Evolutionary conservation across 495 filamentous ascomycete genomes (phyloP).

Genomic region (Aspergillus conjunctus): DNA sequence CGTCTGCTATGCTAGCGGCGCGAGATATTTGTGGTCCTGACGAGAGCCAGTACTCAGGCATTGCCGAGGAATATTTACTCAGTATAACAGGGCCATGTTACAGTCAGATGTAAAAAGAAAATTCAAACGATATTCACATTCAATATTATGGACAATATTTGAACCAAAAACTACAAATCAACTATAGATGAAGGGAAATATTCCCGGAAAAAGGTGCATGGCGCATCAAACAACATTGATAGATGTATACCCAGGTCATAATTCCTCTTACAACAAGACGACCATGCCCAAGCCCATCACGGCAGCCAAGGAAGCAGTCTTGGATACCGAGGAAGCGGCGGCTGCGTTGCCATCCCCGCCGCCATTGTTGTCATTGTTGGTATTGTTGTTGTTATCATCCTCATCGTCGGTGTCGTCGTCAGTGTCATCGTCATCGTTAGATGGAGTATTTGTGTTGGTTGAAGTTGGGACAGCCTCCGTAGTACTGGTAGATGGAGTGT

Average conservation of each 20-base stretch:
- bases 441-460: not conserved
- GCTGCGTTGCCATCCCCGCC: conserved; percentile 19
- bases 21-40: too few relatives aligned
- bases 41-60: too few relatives aligned
- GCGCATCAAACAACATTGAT: not conserved
- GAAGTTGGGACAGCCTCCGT: conserved; percentile 2
- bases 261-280: conserved; percentile 28
- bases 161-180: too few relatives aligned
- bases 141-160: too few relatives aligned
- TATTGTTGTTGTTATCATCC: conserved; percentile 14
- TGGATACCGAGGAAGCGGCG: conserved; percentile 18
- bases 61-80: too few relatives aligned
- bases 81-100: too few relatives aligned
- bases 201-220: too few relatives aligned
- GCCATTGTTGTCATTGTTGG: conserved; percentile 3
- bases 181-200: too few relatives aligned
- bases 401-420: not conserved
- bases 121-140: too few relatives aligned
- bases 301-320: conserved; percentile 25
- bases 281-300: conserved; percentile 31
- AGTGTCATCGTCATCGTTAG: not conserved
- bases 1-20: too few relatives aligned
- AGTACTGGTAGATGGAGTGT: not conserved
- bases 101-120: too few relatives aligned
- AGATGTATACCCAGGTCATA: not conserved